A percentile compares a stretch with the other conserved stretches of the same genome.
phyloP scores from a whole-genome alignment of 441 rosid genomes.

The Mallotus repandus region DNA sequence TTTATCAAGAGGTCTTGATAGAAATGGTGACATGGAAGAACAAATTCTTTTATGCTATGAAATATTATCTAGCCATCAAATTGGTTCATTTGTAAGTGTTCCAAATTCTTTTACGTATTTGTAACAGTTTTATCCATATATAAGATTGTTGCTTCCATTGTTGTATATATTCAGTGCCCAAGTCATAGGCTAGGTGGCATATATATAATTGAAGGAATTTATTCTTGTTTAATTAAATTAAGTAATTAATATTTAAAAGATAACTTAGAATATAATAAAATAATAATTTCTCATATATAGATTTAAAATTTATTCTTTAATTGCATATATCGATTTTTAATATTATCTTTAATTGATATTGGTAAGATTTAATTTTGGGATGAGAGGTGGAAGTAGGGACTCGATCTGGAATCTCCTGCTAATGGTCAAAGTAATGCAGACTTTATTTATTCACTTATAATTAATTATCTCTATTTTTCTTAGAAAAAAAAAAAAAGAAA shows the following conservation, averaged over 20 bases:
- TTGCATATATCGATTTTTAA: too few relatives aligned
- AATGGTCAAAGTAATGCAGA: too few relatives aligned
- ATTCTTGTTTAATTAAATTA: slow-evolving; percentile 6
- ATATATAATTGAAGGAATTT: slow-evolving; percentile 3
- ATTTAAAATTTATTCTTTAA: too few relatives aligned
- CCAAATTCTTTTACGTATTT: neutral
- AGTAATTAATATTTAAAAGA: slow-evolving; percentile 1
- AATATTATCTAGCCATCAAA: neutral
- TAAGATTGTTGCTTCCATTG: too few relatives aligned
- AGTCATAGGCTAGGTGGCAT: neutral
- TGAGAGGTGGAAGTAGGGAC: too few relatives aligned
- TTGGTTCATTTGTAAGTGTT: slow-evolving; percentile 1
- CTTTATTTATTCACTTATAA: too few relatives aligned
- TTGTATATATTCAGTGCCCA: neutral
- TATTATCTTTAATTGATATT: too few relatives aligned
- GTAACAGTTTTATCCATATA: too few relatives aligned
- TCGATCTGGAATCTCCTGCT: too few relatives aligned
- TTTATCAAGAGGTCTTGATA: neutral
- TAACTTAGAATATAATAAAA: neutral
- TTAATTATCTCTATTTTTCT: too few relatives aligned
- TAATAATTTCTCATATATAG: too few relatives aligned
- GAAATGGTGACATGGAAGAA: slow-evolving; percentile 15
- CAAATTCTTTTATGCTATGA: slow-evolving; percentile 15
- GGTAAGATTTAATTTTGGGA: too few relatives aligned
- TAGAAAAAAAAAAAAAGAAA: neutral